Percentiles rank a stretch among this genome's conserved stretches.
Evolutionary conservation across 2,329 filamentous ascomycete genomes (phyloP).

Genomic region (Fusarium verrucosum): DNA sequence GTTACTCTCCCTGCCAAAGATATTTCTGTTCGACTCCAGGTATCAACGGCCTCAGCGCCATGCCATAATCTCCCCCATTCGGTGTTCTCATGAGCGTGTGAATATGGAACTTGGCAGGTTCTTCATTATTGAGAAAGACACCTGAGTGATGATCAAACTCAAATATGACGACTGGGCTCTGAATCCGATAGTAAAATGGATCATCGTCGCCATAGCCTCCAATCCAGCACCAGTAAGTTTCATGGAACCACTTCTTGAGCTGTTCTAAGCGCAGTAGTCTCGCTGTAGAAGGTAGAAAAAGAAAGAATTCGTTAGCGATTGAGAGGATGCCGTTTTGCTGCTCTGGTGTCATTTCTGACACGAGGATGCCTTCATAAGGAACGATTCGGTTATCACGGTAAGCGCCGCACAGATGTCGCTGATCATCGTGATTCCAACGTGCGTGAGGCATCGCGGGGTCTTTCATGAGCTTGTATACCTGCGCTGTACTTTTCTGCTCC

Average conservation of each 20-base stretch:
- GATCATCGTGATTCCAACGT: constrained; percentile 83
- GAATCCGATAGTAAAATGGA: constrained; percentile 80
- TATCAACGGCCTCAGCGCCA: constrained; percentile 56
- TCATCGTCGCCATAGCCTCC: constrained; percentile 73
- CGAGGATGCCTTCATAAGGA: constrained; percentile 74
- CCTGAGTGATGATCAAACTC: constrained; percentile 86
- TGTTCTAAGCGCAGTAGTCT: constrained; percentile 64
- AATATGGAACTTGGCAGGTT: constrained; percentile 81
- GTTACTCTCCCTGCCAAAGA: constrained; percentile 29
- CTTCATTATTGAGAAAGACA: constrained; percentile 76
- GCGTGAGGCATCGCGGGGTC: constrained; percentile 73
- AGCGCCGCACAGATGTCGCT: constrained; percentile 80
- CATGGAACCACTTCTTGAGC: constrained; percentile 64
- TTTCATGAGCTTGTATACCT: constrained; percentile 66
- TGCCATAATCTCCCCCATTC: constrained; percentile 80
- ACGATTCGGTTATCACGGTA: constrained; percentile 81
- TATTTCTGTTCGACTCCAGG: constrained; percentile 43
- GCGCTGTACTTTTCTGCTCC: constrained; percentile 58
- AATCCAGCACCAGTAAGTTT: constrained; percentile 85
- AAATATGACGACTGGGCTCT: constrained; percentile 76
- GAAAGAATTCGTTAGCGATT: constrained; percentile 66
- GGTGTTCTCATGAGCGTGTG: constrained; percentile 78
- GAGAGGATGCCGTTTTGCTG: constrained; percentile 50
- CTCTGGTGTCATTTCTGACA: constrained; percentile 56
- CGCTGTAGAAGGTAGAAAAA: constrained; percentile 70